A percentile compares a stretch with the other conserved stretches of the same genome.
phyloP scores from a whole-genome alignment of 768 basidiomycete species.

The Lenzites betulinus region DNA sequence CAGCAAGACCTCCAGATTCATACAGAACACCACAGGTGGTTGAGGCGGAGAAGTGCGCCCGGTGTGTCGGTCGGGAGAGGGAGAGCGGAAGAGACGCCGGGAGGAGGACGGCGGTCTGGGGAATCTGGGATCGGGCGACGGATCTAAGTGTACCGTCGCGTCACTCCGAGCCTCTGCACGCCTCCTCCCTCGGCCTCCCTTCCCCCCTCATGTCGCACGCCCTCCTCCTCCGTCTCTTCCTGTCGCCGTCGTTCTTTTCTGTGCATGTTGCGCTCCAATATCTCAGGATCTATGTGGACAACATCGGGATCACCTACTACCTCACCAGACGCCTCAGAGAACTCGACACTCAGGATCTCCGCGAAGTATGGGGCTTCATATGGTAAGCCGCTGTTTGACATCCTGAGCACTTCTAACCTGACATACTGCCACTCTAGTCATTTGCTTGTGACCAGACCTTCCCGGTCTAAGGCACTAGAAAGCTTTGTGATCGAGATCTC shows the following conservation, averaged over 20 bases:
- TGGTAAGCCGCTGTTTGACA: conserved; percentile 50
- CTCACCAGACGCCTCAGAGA: conserved; percentile 73
- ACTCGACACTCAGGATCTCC: conserved; percentile 68
- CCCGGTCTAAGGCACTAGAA: conserved; percentile 90
- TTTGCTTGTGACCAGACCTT: conserved; percentile 89
- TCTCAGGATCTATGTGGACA: conserved; percentile 77
- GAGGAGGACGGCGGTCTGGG: conserved; percentile 10
- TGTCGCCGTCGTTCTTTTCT: conserved; percentile 90
- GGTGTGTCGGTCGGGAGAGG: neutral
- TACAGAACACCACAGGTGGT: neutral
- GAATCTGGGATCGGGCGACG: conserved; percentile 10
- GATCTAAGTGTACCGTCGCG: conserved; percentile 13
- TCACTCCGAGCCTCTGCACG: neutral
- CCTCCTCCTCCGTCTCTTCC: conserved; percentile 86
- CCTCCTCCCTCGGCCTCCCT: neutral
- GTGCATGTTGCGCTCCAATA: conserved; percentile 93
- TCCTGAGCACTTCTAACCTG: conserved; percentile 1
- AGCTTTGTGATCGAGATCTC: conserved; percentile 89
- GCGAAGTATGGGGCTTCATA: conserved; percentile 88
- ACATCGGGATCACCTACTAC: conserved; percentile 91
- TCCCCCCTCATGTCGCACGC: conserved; percentile 61
- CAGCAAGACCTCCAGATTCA: neutral
- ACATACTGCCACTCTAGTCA: conserved; percentile 57
- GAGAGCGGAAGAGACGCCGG: neutral
- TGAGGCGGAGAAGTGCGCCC: neutral